Percentiles rank a stretch among this genome's conserved stretches.
These are phyloP conservation scores for Morella rubra DNA, from an alignment of 306 rosid genomes.

Conservation along the genomic window DNA sequence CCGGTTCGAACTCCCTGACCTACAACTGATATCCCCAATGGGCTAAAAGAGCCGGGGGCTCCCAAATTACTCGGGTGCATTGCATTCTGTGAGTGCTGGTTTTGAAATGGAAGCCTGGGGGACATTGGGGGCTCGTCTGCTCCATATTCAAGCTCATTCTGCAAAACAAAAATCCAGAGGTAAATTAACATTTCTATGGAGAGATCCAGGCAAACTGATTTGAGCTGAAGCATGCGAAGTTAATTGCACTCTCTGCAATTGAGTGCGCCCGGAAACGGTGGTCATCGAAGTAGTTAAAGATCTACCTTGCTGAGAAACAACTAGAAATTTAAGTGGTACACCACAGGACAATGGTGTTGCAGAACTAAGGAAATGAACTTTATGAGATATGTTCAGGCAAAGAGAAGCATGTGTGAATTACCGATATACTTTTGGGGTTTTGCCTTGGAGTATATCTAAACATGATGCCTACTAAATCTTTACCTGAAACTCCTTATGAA, in stretches of 20 bases:
- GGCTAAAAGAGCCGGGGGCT: constrained; percentile 34
- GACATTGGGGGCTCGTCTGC: constrained; percentile 59
- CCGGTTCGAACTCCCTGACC: constrained; percentile 59
- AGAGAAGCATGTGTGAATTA: too few relatives aligned
- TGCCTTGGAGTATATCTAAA: too few relatives aligned
- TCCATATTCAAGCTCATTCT: constrained; percentile 76
- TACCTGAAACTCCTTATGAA: too few relatives aligned
- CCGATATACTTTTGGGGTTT: too few relatives aligned
- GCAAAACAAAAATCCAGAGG: constrained; percentile 17
- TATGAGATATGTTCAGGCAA: too few relatives aligned
- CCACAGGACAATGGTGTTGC: too few relatives aligned
- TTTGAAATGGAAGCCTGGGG: constrained; percentile 56
- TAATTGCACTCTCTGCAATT: not conserved
- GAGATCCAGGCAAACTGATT: not conserved
- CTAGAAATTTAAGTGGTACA: not conserved
- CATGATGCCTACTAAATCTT: too few relatives aligned
- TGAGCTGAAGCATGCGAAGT: too few relatives aligned
- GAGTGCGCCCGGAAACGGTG: not conserved
- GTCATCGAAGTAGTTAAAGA: not conserved
- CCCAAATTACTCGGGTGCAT: constrained; percentile 39
- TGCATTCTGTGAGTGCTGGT: constrained; percentile 48
- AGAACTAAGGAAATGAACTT: too few relatives aligned
- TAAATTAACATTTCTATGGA: not conserved
- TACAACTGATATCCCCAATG: constrained; percentile 31
- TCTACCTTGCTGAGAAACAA: not conserved